Conservation (phyloP, 306 rosid genomes). For the Prunus mira region DNA sequence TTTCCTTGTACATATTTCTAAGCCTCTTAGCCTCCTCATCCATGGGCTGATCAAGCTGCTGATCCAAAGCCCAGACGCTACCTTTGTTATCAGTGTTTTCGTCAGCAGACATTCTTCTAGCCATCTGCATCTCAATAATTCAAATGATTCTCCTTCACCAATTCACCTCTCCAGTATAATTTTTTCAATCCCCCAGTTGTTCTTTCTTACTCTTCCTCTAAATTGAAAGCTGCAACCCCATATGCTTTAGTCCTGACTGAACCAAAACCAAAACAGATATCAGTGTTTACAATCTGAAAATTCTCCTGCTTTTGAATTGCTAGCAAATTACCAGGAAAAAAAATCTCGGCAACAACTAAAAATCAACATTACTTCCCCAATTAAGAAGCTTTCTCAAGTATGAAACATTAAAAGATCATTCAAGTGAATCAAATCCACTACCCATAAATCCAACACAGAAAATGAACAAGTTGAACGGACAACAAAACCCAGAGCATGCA, state of each 20-base stretch:
- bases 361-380: background rate
- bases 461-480: background rate
- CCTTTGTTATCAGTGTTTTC: background rate
- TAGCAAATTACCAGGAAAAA: background rate
- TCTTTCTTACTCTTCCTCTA: background rate
- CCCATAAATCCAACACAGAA: background rate
- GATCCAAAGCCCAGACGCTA: background rate
- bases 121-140: background rate
- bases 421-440: background rate
- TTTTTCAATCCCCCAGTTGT: background rate
- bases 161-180: background rate
- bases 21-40: conserved; percentile 5
- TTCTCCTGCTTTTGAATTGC: background rate
- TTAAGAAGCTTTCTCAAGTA: background rate
- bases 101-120: background rate
- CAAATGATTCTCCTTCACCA: background rate
- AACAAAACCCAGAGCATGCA: too few relatives aligned
- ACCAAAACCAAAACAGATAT: background rate
- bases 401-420: background rate
- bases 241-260: background rate
- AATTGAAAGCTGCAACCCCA: background rate
- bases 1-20: background rate
- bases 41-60: conserved; percentile 10
- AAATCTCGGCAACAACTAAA: background rate
- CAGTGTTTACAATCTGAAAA: background rate